Conservation (phyloP, 2,329 filamentous ascomycete species). For the Thelonectria olida region DNA sequence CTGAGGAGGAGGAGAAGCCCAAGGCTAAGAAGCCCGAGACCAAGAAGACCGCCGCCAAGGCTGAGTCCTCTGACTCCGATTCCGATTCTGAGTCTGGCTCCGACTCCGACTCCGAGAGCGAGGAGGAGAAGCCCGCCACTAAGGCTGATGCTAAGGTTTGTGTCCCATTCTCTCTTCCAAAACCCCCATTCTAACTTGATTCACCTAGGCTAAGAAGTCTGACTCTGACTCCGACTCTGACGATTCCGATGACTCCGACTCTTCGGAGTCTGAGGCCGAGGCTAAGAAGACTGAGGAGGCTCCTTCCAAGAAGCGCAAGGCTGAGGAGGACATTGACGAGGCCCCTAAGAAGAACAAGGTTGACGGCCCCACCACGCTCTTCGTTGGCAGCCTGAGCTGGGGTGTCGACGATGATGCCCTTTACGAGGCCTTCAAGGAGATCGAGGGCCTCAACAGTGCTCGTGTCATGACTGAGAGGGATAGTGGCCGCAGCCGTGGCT, state of each 20-base stretch:
- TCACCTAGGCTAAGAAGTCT: slow-evolving; percentile 42
- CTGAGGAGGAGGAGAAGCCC: slow-evolving; percentile 47
- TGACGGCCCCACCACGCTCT: slow-evolving; percentile 72
- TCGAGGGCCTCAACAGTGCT: slow-evolving; percentile 75
- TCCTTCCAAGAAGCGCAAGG: slow-evolving; percentile 59
- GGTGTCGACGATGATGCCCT: slow-evolving; percentile 87
- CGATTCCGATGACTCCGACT: slow-evolving; percentile 48
- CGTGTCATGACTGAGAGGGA: slow-evolving; percentile 87
- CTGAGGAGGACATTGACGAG: slow-evolving; percentile 58
- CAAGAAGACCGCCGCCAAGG: slow-evolving; percentile 38
- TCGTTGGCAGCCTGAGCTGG: slow-evolving; percentile 92
- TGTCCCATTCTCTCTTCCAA: slow-evolving; percentile 1
- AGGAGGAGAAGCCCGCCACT: slow-evolving; percentile 45
- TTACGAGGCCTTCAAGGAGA: slow-evolving; percentile 81
- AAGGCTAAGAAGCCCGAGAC: slow-evolving; percentile 41
- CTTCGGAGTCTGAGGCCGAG: slow-evolving; percentile 46
- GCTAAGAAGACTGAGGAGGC: slow-evolving; percentile 49
- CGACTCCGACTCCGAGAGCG: slow-evolving; percentile 45
- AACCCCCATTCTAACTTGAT: slow-evolving; percentile 24
- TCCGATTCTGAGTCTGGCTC: slow-evolving; percentile 39
- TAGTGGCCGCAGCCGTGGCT: slow-evolving; percentile 85
- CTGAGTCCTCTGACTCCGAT: slow-evolving; percentile 39
- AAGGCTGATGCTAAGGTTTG: slow-evolving; percentile 48
- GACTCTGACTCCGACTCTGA: slow-evolving; percentile 40
- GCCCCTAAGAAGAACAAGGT: slow-evolving; percentile 75